Percentiles rank a stretch among this genome's conserved stretches.
phyloP scores from a whole-genome alignment of 306 rosid genomes.

The Dryas octopetala region DNA sequence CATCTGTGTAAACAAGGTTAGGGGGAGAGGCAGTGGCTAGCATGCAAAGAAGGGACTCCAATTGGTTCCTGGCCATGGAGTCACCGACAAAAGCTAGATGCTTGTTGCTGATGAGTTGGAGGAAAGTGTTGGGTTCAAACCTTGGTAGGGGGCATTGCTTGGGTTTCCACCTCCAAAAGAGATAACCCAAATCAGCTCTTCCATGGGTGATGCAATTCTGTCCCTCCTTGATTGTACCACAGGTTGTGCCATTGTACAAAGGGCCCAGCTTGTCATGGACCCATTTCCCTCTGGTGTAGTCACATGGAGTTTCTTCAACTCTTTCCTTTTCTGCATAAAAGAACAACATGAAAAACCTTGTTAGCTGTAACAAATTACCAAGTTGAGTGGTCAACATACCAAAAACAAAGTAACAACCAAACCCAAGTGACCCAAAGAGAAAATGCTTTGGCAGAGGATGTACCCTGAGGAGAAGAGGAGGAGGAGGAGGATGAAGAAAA shows the following conservation, averaged over 20 bases:
- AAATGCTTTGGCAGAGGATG: background rate
- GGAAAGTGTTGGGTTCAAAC: conserved; percentile 73
- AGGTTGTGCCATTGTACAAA: conserved; percentile 77
- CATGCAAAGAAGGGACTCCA: conserved; percentile 92
- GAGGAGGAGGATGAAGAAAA: conserved; percentile 11
- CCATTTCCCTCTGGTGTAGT: conserved; percentile 74
- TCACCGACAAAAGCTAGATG: conserved; percentile 88
- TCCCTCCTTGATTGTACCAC: conserved; percentile 73
- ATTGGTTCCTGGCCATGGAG: conserved; percentile 94
- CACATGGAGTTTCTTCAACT: conserved; percentile 45
- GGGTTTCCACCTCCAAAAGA: conserved; percentile 87
- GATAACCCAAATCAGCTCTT: conserved; percentile 61
- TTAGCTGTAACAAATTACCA: conserved; percentile 1
- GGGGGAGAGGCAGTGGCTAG: conserved; percentile 57
- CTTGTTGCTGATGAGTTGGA: conserved; percentile 52
- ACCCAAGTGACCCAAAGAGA: conserved; percentile 19
- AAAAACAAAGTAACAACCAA: background rate
- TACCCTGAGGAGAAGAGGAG: conserved; percentile 26
- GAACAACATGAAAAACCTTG: conserved; percentile 12
- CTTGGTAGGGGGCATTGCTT: conserved; percentile 60
- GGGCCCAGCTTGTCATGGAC: conserved; percentile 60
- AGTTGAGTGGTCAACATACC: background rate
- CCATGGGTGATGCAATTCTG: conserved; percentile 82
- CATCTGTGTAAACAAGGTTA: conserved; percentile 46
- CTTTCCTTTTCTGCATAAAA: conserved; percentile 49